Evolutionary conservation across 805 yeast species (phyloP).

Genomic region (Wickerhamomyces ciferrii): DNA sequence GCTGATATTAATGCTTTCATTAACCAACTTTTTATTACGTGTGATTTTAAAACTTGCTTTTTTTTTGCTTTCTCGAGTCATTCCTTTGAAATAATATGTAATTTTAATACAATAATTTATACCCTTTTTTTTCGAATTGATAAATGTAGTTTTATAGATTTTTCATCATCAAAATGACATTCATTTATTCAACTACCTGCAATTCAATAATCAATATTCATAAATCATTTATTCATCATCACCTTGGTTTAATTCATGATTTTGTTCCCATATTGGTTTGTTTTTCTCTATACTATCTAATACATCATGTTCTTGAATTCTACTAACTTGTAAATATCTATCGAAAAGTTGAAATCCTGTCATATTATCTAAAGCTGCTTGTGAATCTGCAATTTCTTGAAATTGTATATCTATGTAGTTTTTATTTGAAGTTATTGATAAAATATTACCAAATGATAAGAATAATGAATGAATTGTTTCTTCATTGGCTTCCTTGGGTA

Average conservation of each 20-base stretch:
- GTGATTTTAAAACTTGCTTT: background rate
- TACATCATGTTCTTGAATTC: slow-evolving; percentile 6
- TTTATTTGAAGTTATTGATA: slow-evolving; percentile 2
- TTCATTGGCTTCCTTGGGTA: slow-evolving; percentile 8
- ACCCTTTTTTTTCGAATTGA: background rate
- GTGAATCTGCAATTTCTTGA: slow-evolving; percentile 18
- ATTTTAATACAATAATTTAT: background rate
- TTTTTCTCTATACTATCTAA: slow-evolving; percentile 3
- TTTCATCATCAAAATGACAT: background rate
- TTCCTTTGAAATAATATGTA: background rate
- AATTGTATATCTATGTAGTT: slow-evolving; percentile 15
- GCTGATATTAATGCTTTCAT: no score
- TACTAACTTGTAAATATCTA: slow-evolving; percentile 14
- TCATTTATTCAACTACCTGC: background rate
- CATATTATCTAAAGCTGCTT: slow-evolving; percentile 20
- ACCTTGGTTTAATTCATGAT: background rate
- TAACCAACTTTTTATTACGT: no score
- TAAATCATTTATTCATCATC: background rate
- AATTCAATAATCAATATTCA: background rate
- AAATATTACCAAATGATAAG: slow-evolving; percentile 19
- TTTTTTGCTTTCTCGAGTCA: background rate
- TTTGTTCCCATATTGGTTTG: slow-evolving; percentile 13
- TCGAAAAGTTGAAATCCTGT: slow-evolving; percentile 14
- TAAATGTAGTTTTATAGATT: background rate
- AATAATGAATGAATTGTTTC: slow-evolving; percentile 13